Base-by-base conservation (phyloP, 2,329 filamentous ascomycete genomes). In the Scytalidium lignicola region DNA sequence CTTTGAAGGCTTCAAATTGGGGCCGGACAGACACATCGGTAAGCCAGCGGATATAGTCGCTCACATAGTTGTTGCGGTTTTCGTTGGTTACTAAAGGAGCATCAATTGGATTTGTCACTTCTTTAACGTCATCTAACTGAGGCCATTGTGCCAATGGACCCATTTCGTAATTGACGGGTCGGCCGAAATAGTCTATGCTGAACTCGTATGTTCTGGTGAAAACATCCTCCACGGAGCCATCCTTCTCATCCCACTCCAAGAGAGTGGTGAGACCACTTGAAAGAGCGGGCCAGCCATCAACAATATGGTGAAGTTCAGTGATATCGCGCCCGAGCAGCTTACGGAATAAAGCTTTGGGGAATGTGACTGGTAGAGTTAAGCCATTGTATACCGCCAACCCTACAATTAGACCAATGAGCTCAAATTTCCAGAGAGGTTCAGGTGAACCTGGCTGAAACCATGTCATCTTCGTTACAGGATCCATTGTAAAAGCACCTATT, bases 361-460 rank as follows among this genome's bases (percentile, higher is more conserved):
- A 93, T 1, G 86, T 95, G 40, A 97, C 78, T 0, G 93, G 93
- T 1, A 99, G 74, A 0, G 91, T 96, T 20, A 97, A 74, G 1
- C 92, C 92, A 57, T 99, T 99, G 70, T 93, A 96, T 3, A 97
- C 72, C 4, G 93, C 93, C 17, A 99, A 75, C 1, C 88, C 95
- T 55, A 96, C 76, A n/a, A 97, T 71, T 10, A 96, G 69, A 1
- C 93, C 93, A 26, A 96, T 74, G 18, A 97, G 78, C 66, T 97
- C 90, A 60, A 88, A 97, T 62, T 93, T 93, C 80, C 92, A 93
- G 6, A 88, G 73, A 2, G 90, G 88, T 53, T 95, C 90, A 7
- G 89, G 70, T 4, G 90, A 89, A 5, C 84, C 82, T 0, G 92
- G 88, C 43, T 86, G 82, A 60, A 99, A 96, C 88, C 90, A 99